A percentile compares a stretch with the other conserved stretches of the same genome.
These are phyloP conservation scores for Acrodontium crateriforme DNA, from an alignment of 2,329 filamentous ascomycete genomes.

Conservation along the genomic window DNA sequence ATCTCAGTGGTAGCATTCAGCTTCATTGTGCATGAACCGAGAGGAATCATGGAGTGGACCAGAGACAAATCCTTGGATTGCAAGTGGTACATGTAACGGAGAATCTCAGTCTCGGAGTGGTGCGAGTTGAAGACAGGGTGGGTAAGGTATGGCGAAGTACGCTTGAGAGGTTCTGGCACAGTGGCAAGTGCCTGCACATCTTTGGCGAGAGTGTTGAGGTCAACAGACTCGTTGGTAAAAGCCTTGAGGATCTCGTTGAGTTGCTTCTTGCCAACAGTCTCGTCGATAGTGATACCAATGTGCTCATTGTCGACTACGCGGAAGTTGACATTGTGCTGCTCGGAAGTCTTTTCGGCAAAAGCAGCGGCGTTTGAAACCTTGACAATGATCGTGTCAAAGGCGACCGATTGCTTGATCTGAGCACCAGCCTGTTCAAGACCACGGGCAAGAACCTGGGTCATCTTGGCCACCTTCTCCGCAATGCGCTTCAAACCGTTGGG, in stretches of 20 bases:
- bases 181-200: constrained; percentile 16
- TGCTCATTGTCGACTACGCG: constrained; percentile 46
- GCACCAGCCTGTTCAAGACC: constrained; percentile 43
- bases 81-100: constrained; percentile 85
- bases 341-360: constrained; percentile 36
- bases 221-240: constrained; percentile 35
- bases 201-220: constrained; percentile 19
- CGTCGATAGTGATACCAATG: constrained; percentile 66
- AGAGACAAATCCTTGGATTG: constrained; percentile 90
- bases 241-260: constrained; percentile 43
- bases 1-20: constrained; percentile 83
- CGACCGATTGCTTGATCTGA: constrained; percentile 20
- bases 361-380: constrained; percentile 35
- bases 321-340: constrained; percentile 44
- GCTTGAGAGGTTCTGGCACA: constrained; percentile 48
- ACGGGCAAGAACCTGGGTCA: constrained; percentile 47
- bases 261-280: constrained; percentile 48
- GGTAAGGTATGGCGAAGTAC: constrained; percentile 64
- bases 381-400: constrained; percentile 70
- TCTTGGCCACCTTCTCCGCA: constrained; percentile 61
- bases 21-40: constrained; percentile 98
- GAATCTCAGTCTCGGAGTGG: constrained; percentile 86
- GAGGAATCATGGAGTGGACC: constrained; percentile 92
- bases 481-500: constrained; percentile 71
- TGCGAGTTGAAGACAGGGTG: constrained; percentile 92